phyloP scores from a whole-genome alignment of 306 rosid genomes.

The Glycine latifolia region DNA sequence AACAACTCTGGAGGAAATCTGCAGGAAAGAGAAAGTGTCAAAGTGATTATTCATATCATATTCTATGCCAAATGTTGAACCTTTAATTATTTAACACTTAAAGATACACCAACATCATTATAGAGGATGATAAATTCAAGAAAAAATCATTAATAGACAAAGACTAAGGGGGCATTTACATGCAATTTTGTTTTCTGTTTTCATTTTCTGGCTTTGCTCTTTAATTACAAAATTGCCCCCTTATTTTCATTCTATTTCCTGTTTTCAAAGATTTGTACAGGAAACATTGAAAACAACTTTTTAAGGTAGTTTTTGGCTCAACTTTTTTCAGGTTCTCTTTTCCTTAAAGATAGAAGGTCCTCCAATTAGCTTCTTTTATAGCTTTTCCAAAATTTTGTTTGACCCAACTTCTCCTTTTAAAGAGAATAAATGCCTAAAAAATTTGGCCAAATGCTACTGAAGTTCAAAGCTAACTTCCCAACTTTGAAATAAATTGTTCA shows the following conservation, averaged over 20 bases:
- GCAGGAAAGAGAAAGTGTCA: constrained; percentile 40
- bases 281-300: no score
- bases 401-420: constrained; percentile 2
- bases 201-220: no score
- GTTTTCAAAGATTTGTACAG: no score
- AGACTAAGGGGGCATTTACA: background rate
- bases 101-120: constrained; percentile 8
- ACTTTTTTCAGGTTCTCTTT: no score
- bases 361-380: background rate
- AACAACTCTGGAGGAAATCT: constrained; percentile 89
- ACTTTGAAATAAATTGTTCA: constrained; percentile 32
- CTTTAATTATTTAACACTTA: constrained; percentile 15
- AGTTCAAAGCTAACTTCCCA: constrained; percentile 8
- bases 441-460: background rate
- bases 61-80: background rate
- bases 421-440: background rate
- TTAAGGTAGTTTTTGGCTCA: no score
- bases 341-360: no score
- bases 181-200: no score
- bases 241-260: no score
- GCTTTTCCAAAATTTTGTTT: background rate
- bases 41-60: constrained; percentile 21
- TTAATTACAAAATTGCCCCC: no score
- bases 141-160: background rate
- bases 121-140: background rate